A percentile compares a stretch with the other conserved stretches of the same genome.
Evolutionary conservation across 2,329 filamentous ascomycete genomes (phyloP).

Genomic region (Didymella segeticola): DNA sequence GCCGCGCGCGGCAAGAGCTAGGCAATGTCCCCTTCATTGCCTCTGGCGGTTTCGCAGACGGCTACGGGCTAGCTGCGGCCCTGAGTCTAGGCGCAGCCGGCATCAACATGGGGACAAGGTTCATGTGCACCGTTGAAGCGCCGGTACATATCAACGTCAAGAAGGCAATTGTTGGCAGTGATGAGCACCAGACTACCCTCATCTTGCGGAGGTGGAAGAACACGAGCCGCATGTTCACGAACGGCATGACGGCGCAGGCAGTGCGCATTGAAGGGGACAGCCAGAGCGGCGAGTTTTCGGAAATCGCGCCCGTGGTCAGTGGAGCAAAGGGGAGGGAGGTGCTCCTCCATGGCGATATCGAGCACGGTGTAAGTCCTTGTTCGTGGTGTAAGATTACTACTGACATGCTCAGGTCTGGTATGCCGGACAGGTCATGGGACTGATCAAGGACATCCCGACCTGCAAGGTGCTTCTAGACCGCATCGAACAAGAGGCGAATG

Average conservation of each 20-base stretch:
- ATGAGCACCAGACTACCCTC: constrained; percentile 88
- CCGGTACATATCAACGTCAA: constrained; percentile 93
- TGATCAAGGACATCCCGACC: too few species aligned
- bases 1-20: constrained; percentile 82
- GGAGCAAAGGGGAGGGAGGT: constrained; percentile 52
- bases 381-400: too few species aligned
- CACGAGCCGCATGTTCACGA: constrained; percentile 91
- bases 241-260: constrained; percentile 79
- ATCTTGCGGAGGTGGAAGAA: constrained; percentile 84
- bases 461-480: too few species aligned
- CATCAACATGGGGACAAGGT: constrained; percentile 96
- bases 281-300: constrained; percentile 81
- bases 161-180: constrained; percentile 81
- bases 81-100: constrained; percentile 86
- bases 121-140: constrained; percentile 91
- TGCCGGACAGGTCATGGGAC: too few species aligned
- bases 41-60: constrained; percentile 93
- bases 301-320: constrained; percentile 84
- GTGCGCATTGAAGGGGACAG: constrained; percentile 83
- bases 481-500: too few species aligned
- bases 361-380: too few species aligned
- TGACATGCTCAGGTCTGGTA: too few species aligned
- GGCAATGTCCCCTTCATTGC: constrained; percentile 86
- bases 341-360: too few species aligned
- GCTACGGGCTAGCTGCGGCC: constrained; percentile 86